These are phyloP conservation scores for Stemphylium vesicarium DNA, from an alignment of 2,329 filamentous ascomycete genomes.

Conservation along the genomic window DNA sequence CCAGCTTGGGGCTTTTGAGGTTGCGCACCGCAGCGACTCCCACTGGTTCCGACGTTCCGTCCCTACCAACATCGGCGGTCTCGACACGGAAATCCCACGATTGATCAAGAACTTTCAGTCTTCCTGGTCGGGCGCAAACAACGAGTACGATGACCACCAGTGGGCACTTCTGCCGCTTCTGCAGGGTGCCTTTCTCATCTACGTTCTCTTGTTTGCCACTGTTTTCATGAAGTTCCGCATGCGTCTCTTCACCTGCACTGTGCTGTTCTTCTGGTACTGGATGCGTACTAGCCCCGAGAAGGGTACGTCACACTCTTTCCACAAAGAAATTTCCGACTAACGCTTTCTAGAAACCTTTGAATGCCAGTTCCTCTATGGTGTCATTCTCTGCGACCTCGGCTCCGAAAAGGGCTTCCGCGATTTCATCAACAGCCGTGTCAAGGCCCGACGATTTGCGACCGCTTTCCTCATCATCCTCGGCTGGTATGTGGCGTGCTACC, in stretches of 20 bases:
- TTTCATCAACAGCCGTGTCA: constrained; percentile 50
- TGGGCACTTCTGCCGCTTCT: constrained; percentile 61
- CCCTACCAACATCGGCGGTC: constrained; percentile 51
- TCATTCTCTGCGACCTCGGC: constrained; percentile 59
- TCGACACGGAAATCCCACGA: constrained; percentile 54
- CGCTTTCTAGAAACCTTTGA: constrained; percentile 58
- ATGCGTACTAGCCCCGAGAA: constrained; percentile 54
- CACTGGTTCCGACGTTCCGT: constrained; percentile 61
- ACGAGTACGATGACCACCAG: constrained; percentile 62
- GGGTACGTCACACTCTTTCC: constrained; percentile 45
- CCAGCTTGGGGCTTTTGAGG: constrained; percentile 57
- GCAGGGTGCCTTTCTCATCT: constrained; percentile 59
- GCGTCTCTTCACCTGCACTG: constrained; percentile 54
- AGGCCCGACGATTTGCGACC: constrained; percentile 49
- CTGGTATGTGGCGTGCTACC: constrained; percentile 58
- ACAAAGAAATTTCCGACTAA: constrained; percentile 8
- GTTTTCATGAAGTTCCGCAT: constrained; percentile 58
- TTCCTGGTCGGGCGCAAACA: constrained; percentile 60
- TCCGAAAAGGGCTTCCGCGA: constrained; percentile 55
- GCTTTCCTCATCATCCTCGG: constrained; percentile 52
- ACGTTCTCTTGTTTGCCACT: constrained; percentile 56
- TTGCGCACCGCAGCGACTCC: constrained; percentile 57
- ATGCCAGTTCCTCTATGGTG: constrained; percentile 59
- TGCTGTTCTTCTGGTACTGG: constrained; percentile 59
- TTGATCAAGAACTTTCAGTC: constrained; percentile 55